phyloP scores from a whole-genome alignment of 805 yeast species.

The Candida tammaniensis region DNA sequence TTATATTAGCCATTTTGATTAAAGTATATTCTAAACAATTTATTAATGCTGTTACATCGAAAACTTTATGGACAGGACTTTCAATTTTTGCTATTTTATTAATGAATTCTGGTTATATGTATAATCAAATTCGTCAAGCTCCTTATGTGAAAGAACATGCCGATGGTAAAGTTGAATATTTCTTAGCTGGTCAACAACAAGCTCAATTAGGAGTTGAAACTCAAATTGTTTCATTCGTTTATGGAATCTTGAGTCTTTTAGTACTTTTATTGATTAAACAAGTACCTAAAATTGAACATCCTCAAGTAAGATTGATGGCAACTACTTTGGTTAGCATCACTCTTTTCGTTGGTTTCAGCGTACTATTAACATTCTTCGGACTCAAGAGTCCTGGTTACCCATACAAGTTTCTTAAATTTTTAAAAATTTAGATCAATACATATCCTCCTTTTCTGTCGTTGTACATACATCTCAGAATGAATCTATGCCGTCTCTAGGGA shows the following conservation, averaged over 20 bases:
- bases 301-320: conserved; percentile 47
- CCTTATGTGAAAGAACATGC: conserved; percentile 54
- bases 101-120: conserved; percentile 91
- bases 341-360: conserved; percentile 59
- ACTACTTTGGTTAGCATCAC: conserved; percentile 42
- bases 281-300: conserved; percentile 47
- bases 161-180: conserved; percentile 37
- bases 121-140: conserved; percentile 75
- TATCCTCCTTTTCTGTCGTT: too few species aligned
- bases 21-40: conserved; percentile 24
- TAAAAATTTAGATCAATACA: conserved; percentile 1
- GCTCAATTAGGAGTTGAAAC: conserved; percentile 86
- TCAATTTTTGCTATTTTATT: conserved; percentile 63
- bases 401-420: conserved; percentile 41
- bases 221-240: conserved; percentile 73
- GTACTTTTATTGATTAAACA: conserved; percentile 57
- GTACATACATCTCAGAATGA: neutral
- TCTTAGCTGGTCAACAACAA: conserved; percentile 65
- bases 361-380: conserved; percentile 62
- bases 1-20: conserved; percentile 24
- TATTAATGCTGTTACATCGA: conserved; percentile 42
- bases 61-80: conserved; percentile 68
- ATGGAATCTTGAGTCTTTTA: conserved; percentile 63
- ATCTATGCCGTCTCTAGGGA: too few species aligned
- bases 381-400: conserved; percentile 79